Evolutionary conservation across 202 grass and related monocot genomes (phyloP).

Genomic region (Brachypodium distachyon): DNA sequence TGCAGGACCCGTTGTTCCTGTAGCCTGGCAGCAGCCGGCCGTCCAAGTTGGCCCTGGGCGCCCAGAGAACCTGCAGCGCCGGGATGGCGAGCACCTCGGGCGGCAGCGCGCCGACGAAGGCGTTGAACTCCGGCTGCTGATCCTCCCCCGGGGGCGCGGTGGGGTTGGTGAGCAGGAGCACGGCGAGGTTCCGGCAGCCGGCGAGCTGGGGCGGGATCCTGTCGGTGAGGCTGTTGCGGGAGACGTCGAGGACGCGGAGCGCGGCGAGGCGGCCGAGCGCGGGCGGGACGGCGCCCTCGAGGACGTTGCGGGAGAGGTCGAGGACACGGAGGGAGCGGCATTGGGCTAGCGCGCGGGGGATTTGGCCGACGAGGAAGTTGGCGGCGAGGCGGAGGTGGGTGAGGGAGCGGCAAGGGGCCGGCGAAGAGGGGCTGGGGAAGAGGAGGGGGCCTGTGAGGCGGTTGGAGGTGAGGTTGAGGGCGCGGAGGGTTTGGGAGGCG

Average conservation of each 20-base stretch:
- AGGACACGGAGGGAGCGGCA: constrained; percentile 37
- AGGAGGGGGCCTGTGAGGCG: constrained; percentile 10
- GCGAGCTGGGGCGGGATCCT: constrained; percentile 40
- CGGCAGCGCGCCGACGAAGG: constrained; percentile 39
- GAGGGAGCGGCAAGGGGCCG: constrained; percentile 28
- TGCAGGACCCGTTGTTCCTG: constrained; percentile 41
- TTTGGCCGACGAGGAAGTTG: constrained; percentile 39
- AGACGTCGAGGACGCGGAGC: constrained; percentile 54
- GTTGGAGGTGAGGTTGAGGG: constrained; percentile 45
- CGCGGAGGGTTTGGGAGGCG: constrained; percentile 27
- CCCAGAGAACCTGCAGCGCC: constrained; percentile 51
- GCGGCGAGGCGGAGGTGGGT: constrained; percentile 41
- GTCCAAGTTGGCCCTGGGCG: constrained; percentile 48
- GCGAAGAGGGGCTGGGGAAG: background rate
- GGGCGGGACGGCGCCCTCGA: constrained; percentile 40
- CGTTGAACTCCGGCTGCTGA: constrained; percentile 58
- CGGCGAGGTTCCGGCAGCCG: constrained; percentile 42
- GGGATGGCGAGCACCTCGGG: constrained; percentile 33
- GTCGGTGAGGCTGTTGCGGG: constrained; percentile 64
- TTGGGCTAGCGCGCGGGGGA: constrained; percentile 32
- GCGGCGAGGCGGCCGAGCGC: constrained; percentile 22
- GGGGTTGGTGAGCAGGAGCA: constrained; percentile 52
- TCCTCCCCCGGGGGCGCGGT: background rate
- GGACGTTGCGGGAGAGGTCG: constrained; percentile 45
- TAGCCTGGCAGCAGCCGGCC: constrained; percentile 18